Base-by-base conservation (phyloP, 1,284 basidiomycete genomes). In the Waitea zeae region DNA sequence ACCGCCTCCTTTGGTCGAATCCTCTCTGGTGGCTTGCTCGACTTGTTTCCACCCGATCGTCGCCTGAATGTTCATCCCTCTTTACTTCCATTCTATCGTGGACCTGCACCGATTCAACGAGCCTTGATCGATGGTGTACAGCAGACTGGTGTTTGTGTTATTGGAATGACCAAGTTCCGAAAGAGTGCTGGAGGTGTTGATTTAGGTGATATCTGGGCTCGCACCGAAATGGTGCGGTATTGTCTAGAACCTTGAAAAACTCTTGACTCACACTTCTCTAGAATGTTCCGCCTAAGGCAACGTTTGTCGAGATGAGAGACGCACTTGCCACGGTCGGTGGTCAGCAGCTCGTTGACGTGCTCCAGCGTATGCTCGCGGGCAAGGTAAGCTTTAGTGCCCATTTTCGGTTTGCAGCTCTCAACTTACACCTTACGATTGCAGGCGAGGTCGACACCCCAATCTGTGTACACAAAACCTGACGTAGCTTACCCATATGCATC, bases 1-100 rank as follows among this genome's bases (percentile, higher is more conserved):
- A 93, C 89, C 0, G 89, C 88, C 6, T 95, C 90, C 1, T 96
- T 96, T 46, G 92, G 92, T 1, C 78, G 87, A 35, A 82, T 96
- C 40, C 66, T 96, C 15, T 74, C 88, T 0, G 51, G 64, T 2
- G 44, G 57, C 0, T 57, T 89, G 30, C 68, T 95, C 3, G 48
- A 61, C n/a, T 56, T 62, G 18, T 95, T 95, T 46, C 57, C 54
- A 0, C 60, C 63, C 0, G 52, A 57, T 1, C 69, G 74, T 35
- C 58, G 78, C n/a, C 59, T 98, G 29, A 96, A 97, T 48, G 70
- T 97, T 3, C 93, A 98, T 47, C 90, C 92, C 0, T 93, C 88
- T 13, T 57, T 90, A 0, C 64, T 97, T 15, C 93, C 92, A 0
- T 56, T 64, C n/a, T 88, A 88, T 52, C 71, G 90, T 17, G 93